These are phyloP conservation scores for Zygnema circumcarinatum DNA, from an alignment of 139 green algal genomes.

Conservation along the genomic window DNA sequence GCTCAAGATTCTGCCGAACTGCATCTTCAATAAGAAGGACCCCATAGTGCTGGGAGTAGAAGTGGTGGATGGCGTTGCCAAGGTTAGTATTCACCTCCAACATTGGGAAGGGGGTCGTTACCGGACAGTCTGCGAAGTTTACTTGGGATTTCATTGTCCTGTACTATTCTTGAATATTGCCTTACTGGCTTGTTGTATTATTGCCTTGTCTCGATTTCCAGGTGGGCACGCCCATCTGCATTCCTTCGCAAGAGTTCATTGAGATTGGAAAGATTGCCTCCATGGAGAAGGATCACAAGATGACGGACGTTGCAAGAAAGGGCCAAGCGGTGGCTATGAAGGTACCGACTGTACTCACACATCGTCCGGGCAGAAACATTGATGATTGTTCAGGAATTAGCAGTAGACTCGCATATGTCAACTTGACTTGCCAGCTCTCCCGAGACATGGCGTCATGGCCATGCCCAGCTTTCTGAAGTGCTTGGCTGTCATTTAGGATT, in stretches of 20 bases:
- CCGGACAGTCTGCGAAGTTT: too few species aligned
- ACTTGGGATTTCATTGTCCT: not conserved
- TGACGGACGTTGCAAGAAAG: constrained; percentile 77
- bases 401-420: too few species aligned
- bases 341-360: constrained; percentile 11
- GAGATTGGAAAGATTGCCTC: constrained; percentile 89
- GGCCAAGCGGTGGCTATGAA: constrained; percentile 96
- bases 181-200: not conserved
- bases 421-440: too few species aligned
- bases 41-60: constrained; percentile 96
- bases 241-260: constrained; percentile 79
- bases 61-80: constrained; percentile 77
- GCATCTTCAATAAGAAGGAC: constrained; percentile 98
- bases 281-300: constrained; percentile 96
- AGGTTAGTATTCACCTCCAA: constrained; percentile 26
- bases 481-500: too few species aligned
- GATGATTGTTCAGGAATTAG: too few species aligned
- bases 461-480: not conserved
- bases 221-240: constrained; percentile 80
- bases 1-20: constrained; percentile 87
- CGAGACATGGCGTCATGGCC: not conserved
- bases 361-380: too few species aligned
- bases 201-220: constrained; percentile 22
- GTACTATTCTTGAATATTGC: not conserved
- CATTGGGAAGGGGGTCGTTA: too few species aligned